Percentiles rank a stretch among this genome's conserved stretches.
Conservation (phyloP, 2,329 filamentous ascomycete species). For the Botrytis hyacinthi region DNA sequence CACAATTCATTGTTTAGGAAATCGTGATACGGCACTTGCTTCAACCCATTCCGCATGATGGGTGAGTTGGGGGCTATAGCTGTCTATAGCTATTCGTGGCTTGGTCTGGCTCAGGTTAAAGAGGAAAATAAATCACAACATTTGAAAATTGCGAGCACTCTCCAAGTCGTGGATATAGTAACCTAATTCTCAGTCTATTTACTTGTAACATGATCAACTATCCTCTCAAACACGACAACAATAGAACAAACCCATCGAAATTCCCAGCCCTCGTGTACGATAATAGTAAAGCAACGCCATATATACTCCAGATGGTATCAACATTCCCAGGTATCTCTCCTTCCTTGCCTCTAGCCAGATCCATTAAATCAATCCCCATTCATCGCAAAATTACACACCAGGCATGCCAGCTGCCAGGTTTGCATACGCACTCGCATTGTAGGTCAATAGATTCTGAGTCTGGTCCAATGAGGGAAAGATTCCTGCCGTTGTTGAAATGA, state of each 20-base stretch:
- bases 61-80: not conserved
- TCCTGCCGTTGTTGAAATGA: slow-evolving; percentile 53
- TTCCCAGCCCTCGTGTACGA: not conserved
- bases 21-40: not conserved
- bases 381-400: not conserved
- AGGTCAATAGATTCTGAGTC: slow-evolving; percentile 50
- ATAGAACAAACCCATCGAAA: not conserved
- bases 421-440: slow-evolving; percentile 53
- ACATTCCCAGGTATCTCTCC: not conserved
- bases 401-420: slow-evolving; percentile 49
- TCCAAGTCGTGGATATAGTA: not conserved
- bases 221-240: not conserved
- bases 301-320: not conserved
- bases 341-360: not conserved
- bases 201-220: not conserved
- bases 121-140: not conserved
- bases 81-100: not conserved
- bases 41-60: not conserved
- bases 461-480: slow-evolving; percentile 46
- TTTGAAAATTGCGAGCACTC: not conserved
- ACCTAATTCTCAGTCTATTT: not conserved
- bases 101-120: not conserved
- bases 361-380: not conserved
- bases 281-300: not conserved
- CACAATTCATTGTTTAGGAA: not conserved